Conservation (phyloP, 2,329 filamentous ascomycete genomes). For the Alternaria sp. region DNA sequence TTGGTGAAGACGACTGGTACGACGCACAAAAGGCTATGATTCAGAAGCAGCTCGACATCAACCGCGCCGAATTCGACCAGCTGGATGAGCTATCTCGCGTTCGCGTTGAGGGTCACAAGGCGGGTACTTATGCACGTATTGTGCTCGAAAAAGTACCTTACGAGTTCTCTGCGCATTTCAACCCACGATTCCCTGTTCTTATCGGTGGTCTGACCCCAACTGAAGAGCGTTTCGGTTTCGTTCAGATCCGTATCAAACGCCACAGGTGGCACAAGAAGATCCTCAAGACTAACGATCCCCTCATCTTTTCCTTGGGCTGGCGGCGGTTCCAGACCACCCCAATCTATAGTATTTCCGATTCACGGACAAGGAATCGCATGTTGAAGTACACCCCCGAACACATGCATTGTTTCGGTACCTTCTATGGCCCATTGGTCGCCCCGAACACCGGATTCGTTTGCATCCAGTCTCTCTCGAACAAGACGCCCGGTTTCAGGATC, state of each 20-base stretch:
- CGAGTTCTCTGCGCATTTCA: slow-evolving; percentile 87
- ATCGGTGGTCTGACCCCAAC: slow-evolving; percentile 92
- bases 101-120: slow-evolving; percentile 87
- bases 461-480: slow-evolving; percentile 86
- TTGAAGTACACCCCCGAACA: slow-evolving; percentile 99
- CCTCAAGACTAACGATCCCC: slow-evolving; percentile 94
- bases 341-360: slow-evolving; percentile 94
- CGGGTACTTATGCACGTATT: slow-evolving; percentile 91
- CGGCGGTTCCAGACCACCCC: slow-evolving; percentile 91
- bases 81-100: slow-evolving; percentile 85
- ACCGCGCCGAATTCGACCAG: slow-evolving; percentile 88
- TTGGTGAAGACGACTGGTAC: slow-evolving; percentile 99
- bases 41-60: slow-evolving; percentile 96
- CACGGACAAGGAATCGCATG: slow-evolving; percentile 93
- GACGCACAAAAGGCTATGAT: slow-evolving; percentile 94
- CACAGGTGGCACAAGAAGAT: slow-evolving; percentile 99
- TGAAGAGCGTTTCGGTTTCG: slow-evolving; percentile 93
- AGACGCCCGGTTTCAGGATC: slow-evolving; percentile 89
- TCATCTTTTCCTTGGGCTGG: slow-evolving; percentile 98
- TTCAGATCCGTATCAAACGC: slow-evolving; percentile 95
- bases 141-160: slow-evolving; percentile 88
- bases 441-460: slow-evolving; percentile 96
- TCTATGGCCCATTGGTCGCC: slow-evolving; percentile 93
- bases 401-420: slow-evolving; percentile 97
- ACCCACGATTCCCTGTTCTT: slow-evolving; percentile 81